These are phyloP conservation scores for Brassica nigra DNA, from an alignment of 345 rosid genomes.

Conservation along the genomic window DNA sequence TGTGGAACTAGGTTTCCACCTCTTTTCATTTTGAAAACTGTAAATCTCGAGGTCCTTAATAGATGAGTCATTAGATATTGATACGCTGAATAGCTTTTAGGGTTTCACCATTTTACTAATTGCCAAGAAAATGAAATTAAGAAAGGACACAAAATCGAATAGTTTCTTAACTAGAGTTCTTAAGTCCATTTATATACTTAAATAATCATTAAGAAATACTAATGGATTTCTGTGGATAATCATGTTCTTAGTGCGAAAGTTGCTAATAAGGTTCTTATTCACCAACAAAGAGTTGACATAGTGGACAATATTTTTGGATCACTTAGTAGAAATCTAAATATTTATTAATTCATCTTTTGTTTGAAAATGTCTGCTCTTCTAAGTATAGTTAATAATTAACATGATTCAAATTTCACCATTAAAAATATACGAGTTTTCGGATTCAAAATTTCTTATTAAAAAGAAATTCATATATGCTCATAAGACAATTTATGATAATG, in stretches of 20 bases:
- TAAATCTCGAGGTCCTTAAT: neutral
- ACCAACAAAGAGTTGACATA: neutral
- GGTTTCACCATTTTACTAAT: conserved; percentile 4
- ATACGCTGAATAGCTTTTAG: conserved; percentile 8
- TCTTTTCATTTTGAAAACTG: neutral
- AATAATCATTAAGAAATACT: no score
- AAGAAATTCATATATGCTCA: neutral
- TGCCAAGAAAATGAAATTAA: no score
- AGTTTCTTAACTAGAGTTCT: no score
- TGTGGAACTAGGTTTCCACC: conserved; percentile 23
- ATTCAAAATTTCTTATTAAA: neutral
- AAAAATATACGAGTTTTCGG: neutral
- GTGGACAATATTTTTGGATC: neutral
- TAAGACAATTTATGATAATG: neutral
- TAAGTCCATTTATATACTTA: no score
- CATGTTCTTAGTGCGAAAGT: no score
- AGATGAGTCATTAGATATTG: neutral
- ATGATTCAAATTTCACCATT: neutral
- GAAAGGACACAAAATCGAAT: no score
- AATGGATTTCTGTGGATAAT: no score
- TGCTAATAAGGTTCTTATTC: no score
- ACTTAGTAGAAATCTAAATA: neutral
- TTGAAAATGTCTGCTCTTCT: neutral
- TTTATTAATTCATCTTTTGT: neutral
- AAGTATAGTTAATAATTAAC: neutral